Evolutionary conservation across 331 rosid genomes (phyloP).

Genomic region (Malus hybrid): DNA sequence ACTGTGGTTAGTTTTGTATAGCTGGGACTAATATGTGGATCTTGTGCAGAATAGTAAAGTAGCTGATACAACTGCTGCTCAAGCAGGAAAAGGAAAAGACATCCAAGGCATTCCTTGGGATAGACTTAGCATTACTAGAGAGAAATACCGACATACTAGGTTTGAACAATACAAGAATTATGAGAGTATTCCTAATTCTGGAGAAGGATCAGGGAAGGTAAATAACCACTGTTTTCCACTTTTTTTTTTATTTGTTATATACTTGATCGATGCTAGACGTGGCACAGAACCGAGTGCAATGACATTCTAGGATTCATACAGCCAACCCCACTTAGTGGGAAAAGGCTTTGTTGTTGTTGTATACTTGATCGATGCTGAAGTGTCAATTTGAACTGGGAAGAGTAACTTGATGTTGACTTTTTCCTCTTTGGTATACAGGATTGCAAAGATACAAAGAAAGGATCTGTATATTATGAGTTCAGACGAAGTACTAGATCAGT

Average conservation of each 20-base stretch:
- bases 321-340: too few relatives aligned
- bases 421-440: constrained; percentile 35
- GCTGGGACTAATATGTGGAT: neutral
- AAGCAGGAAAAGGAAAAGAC: constrained; percentile 83
- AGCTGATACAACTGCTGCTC: constrained; percentile 68
- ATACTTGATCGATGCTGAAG: neutral
- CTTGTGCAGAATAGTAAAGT: constrained; percentile 40
- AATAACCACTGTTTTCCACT: neutral
- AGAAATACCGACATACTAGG: constrained; percentile 70
- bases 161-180: constrained; percentile 86
- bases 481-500: constrained; percentile 85
- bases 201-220: constrained; percentile 84
- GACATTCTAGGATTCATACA: too few relatives aligned
- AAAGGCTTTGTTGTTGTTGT: too few relatives aligned
- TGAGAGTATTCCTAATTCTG: constrained; percentile 72
- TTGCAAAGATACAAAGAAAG: constrained; percentile 63
- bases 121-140: constrained; percentile 67
- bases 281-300: too few relatives aligned
- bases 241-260: neutral
- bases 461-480: constrained; percentile 61
- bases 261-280: too few relatives aligned
- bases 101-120: constrained; percentile 87
- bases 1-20: neutral
- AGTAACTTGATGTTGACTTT: neutral
- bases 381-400: neutral